Base-by-base conservation (phyloP, 2,329 filamentous ascomycete species). In the Diaporthe australafricana region DNA sequence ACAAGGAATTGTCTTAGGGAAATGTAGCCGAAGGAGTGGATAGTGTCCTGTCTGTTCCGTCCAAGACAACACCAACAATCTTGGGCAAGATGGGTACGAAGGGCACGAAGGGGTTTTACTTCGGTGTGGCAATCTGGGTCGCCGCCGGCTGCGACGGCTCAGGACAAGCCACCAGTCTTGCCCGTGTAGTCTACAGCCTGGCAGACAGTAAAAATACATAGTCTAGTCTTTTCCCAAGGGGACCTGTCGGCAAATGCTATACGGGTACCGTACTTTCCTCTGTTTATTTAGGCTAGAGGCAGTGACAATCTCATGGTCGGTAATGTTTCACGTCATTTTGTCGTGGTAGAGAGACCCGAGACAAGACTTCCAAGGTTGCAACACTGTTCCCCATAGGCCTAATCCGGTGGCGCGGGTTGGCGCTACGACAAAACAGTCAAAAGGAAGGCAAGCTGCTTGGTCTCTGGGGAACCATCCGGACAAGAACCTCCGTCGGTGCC, bases 281-380 rank as follows among this genome's bases (percentile, higher is more conserved):
- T 4, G 47, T 50, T 38, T 50, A 27, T 48, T 63, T 63, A 63
- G 57, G 57, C 57, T 63, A 25, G 42, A 63, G 57, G 57, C 27
- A 32, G 25, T 63, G 42, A 22, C 17, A 48, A 35, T 48, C 3
- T 63, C n/a, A 22, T 35, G 30, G 27, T 63, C 57, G 57, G 42
- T 27, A 63, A 48, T 48, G 42, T 63, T 63, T 48, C 57, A 63
- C 57, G 57, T 65, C 60, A 65, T 65, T 20, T 38, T 65, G 60
- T 65, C 60, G 45, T 65, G 30, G 22, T 65, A 50, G 42, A 27
- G 20, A 22, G n/a, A n/a, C n/a, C 57, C 27, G 16, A 48, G 57
- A 35, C 42, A 17, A 16, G 8, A 45, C 40, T 63, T 38, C 60
- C 60, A 35, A 63, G 60, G 42, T 48, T 63, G 42, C 60, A 35